Conservation (phyloP, 2,329 filamentous ascomycete species). For the Cladobotryum protrusum region DNA sequence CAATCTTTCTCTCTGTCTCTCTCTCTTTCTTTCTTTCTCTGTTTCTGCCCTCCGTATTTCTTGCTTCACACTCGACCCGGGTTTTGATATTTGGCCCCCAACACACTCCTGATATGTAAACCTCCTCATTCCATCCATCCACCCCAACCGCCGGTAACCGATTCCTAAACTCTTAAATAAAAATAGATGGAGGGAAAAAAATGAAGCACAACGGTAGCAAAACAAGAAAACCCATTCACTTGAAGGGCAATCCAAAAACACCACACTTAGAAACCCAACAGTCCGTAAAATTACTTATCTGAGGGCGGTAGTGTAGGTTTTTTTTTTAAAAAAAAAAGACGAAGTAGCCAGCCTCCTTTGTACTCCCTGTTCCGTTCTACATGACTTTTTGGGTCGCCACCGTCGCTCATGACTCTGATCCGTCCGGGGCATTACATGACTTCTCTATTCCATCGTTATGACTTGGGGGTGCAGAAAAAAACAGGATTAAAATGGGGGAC, state of each 20-base stretch:
- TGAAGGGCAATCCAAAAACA: conserved; percentile 27
- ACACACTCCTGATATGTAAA: too few species aligned
- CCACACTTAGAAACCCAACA: background rate
- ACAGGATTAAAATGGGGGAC: conserved; percentile 18
- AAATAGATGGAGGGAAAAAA: background rate
- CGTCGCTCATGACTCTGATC: conserved; percentile 22
- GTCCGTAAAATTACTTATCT: conserved; percentile 3
- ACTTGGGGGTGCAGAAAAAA: conserved; percentile 20
- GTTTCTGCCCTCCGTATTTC: background rate
- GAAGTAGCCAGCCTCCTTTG: conserved; percentile 26
- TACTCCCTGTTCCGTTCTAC: conserved; percentile 36
- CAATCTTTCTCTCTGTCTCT: too few species aligned
- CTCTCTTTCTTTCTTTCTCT: background rate
- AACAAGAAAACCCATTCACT: conserved; percentile 26
- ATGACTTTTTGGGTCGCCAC: conserved; percentile 34
- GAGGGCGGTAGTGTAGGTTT: background rate
- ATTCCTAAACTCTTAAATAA: background rate
- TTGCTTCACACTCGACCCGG: conserved; percentile 21
- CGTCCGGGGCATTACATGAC: conserved; percentile 34
- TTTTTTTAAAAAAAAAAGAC: background rate
- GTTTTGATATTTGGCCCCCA: conserved; percentile 4
- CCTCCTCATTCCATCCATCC: conserved; percentile 16
- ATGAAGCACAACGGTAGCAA: background rate
- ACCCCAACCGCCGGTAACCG: background rate
- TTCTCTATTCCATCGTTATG: conserved; percentile 35